Conservation (phyloP, 768 basidiomycete genomes). For the Dictyophora rubrovolvata region DNA sequence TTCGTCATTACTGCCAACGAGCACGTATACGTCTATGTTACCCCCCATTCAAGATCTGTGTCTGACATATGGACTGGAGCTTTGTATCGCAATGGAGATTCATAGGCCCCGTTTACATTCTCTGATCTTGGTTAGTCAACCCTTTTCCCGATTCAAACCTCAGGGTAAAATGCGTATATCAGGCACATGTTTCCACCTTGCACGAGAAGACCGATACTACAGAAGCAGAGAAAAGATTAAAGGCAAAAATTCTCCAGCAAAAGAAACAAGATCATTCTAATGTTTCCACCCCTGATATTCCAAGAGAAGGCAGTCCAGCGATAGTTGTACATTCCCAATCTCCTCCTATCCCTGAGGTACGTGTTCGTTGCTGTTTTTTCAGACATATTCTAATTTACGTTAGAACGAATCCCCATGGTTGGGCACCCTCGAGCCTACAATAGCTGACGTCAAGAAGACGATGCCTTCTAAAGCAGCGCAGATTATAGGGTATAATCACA, state of each 20-base stretch:
- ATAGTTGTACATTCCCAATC: slow-evolving; percentile 18
- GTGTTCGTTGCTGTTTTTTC: slow-evolving; percentile 9
- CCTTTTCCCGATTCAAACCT: not conserved
- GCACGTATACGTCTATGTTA: slow-evolving; percentile 66
- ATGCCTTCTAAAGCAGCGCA: slow-evolving; percentile 56
- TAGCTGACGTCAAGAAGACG: slow-evolving; percentile 65
- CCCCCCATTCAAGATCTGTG: slow-evolving; percentile 70
- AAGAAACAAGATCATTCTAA: slow-evolving; percentile 45
- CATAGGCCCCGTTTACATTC: slow-evolving; percentile 68
- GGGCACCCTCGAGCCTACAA: slow-evolving; percentile 57
- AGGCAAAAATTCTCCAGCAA: slow-evolving; percentile 64
- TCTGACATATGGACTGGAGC: slow-evolving; percentile 66
- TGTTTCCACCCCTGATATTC: not conserved
- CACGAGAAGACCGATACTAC: slow-evolving; percentile 60
- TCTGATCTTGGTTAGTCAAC: not conserved
- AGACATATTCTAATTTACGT: slow-evolving; percentile 9
- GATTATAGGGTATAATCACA: slow-evolving; percentile 54
- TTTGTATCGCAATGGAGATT: slow-evolving; percentile 90
- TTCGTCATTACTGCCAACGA: slow-evolving; percentile 55
- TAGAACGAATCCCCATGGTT: slow-evolving; percentile 63
- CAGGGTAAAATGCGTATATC: not conserved
- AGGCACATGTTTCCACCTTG: slow-evolving; percentile 54
- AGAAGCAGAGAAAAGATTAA: slow-evolving; percentile 72
- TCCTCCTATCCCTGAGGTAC: slow-evolving; percentile 29
- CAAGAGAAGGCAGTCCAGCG: slow-evolving; percentile 23